Base-by-base conservation (phyloP, 257 asterid genomes). In the Gardenia jasminoides region DNA sequence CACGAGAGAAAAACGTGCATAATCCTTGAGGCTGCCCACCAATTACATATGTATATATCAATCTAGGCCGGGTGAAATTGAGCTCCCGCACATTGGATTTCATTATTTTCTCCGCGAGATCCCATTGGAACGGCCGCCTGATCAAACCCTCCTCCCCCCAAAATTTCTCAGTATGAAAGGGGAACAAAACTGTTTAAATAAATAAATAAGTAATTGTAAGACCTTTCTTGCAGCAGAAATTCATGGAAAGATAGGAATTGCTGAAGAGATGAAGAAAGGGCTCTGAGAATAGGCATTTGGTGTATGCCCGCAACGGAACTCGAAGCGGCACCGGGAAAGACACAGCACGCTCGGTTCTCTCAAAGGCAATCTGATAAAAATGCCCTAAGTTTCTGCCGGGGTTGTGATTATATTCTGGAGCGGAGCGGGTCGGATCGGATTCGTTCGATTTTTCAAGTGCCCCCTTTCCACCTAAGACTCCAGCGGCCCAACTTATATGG, bases 231-330 rank as follows among this genome's bases (percentile, higher is more conserved):
- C 61, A 76, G 26, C 67, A 64, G 71, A 28, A 31, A 78, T 72
- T 31, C 80, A 79, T 47, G 67, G 83, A 74, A 56, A 0, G 50
- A 75, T 67, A 56, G 54, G 33, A 11, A 62, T 75, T 74, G 67
- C 69, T 44, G 30, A 52, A 0, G 71, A 31, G 28, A 76, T 6
- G 33, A 44, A 79, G 87, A 78, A 80, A 88, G 82, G 76, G 77
- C 73, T 77, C 76, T 41, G 64, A 10, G 48, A 67, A 3, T 20
- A n/a, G n/a, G n/a, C n/a, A 33, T 22, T 90, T 24, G 10, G 15
- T 91, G 10, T 91, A 82, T 87, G 96, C 96, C 94, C 83, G 91
- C 96, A 91, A 91, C 92, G 94, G 94, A 91, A 91, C 92, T 59
- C 64, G 2, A 82, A 78, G 84, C 90, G 88, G 85, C 96, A 82